A percentile compares a stretch with the other conserved stretches of the same genome.
phyloP scores from a whole-genome alignment of 768 basidiomycete species.

The Kwoniella newhampshirensis region DNA sequence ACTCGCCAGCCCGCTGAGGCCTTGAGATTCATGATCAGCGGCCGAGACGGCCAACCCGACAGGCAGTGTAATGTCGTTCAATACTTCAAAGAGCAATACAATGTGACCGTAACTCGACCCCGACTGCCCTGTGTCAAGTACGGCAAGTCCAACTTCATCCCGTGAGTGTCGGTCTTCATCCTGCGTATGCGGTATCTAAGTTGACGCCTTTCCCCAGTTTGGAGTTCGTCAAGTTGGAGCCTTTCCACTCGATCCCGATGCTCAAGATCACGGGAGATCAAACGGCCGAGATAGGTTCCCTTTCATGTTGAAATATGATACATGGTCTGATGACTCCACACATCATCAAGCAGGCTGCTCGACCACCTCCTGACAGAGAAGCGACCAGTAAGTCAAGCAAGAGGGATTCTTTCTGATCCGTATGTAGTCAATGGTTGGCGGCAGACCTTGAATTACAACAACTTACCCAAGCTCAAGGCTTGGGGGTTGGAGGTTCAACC shows the following conservation, averaged over 20 bases:
- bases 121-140: constrained; percentile 45
- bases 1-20: constrained; percentile 41
- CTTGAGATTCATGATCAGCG: constrained; percentile 42
- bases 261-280: constrained; percentile 38
- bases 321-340: constrained; percentile 24
- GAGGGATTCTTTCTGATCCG: background rate
- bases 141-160: constrained; percentile 47
- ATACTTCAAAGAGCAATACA: constrained; percentile 48
- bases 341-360: constrained; percentile 52
- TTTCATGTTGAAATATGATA: background rate
- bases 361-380: constrained; percentile 44
- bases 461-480: constrained; percentile 44
- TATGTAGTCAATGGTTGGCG: constrained; percentile 46
- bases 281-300: constrained; percentile 31
- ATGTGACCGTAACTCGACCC: constrained; percentile 43
- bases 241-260: constrained; percentile 48
- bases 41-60: constrained; percentile 41
- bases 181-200: background rate
- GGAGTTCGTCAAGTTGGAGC: constrained; percentile 44
- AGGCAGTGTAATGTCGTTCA: constrained; percentile 34
- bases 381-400: constrained; percentile 26
- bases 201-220: constrained; percentile 16
- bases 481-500: constrained; percentile 48
- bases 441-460: constrained; percentile 38
- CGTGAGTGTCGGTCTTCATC: constrained; percentile 27